Evolutionary conservation across 192 early-diverging fungal genomes (phyloP), one percentile per base, ranked within the genome.

Genomic region (Oehlia diaphana): DNA sequence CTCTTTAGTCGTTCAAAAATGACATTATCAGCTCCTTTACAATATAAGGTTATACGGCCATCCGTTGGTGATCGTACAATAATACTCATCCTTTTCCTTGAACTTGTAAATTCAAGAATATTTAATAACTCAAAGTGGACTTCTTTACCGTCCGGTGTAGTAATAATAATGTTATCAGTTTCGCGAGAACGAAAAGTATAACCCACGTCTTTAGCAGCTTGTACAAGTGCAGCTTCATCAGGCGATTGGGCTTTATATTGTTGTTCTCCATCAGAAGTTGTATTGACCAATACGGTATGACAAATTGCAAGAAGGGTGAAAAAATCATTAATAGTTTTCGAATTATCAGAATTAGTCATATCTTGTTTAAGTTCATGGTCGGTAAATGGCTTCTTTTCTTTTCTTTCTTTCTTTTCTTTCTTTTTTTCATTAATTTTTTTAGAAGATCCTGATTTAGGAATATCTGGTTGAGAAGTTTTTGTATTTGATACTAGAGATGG

Each of bases 21-120:
- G 35, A 94, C 88, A 70, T 85, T 90, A 80, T 94, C 93, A 64
- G 93, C 93, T 8, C 93, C 93, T 79, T 94, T 94, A 68, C 88
- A 88, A 58, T 88, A 84, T 53, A 92, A 74, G 23, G 89, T 79
- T 63, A 93, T 84, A 67, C 66, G 74, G 21, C 89, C 89, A 81
- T 89, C 86, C 26, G 44, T n/a, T 13, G 80, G 77, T 26, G 39
- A 28, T 35, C 63, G 10, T 53, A 91, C 83, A 47, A 94, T 89
- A 12, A 92, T 85, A 33, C 85, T 87, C 93, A 94, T 94, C 44
- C 93, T 78, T 73, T 94, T 94, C 31, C 93, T 79, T 65, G 91
- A 86, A 16, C 88, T 89, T 74, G 91, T 93, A 80, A 94, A 94
- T 75, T 94, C 93, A 37, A 92, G 81, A 33, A 94, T 84, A 58